Percentiles rank a stretch among this genome's conserved stretches.
These are phyloP conservation scores for Aspergillus carbonarius DNA, from an alignment of 2,329 filamentous ascomycete species.

Conservation along the genomic window DNA sequence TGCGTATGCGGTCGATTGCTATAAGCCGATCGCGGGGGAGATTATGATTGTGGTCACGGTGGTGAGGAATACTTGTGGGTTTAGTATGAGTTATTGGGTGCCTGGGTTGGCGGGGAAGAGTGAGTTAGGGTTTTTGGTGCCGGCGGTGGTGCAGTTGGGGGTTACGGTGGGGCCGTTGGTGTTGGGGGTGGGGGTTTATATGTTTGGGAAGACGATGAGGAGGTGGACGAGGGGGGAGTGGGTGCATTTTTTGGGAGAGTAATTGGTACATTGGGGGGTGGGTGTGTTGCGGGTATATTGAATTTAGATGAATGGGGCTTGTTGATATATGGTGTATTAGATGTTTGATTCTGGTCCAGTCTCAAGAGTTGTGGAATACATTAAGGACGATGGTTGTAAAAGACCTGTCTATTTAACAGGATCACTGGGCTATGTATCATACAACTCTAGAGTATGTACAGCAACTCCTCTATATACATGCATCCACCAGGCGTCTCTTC, in stretches of 20 bases:
- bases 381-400: too few relatives aligned
- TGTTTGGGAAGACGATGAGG: slow-evolving; percentile 2
- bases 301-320: too few relatives aligned
- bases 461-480: background rate
- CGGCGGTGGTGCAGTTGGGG: slow-evolving; percentile 3
- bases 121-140: background rate
- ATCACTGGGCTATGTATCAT: background rate
- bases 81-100: slow-evolving; percentile 10
- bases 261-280: too few relatives aligned
- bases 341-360: too few relatives aligned
- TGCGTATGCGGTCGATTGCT: slow-evolving; percentile 9
- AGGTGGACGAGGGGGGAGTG: background rate
- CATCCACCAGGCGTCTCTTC: too few relatives aligned
- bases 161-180: slow-evolving; percentile 3
- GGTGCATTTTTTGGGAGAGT: background rate
- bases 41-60: slow-evolving; percentile 7
- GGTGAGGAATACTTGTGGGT: slow-evolving; percentile 7
- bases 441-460: background rate
- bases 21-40: slow-evolving; percentile 5
- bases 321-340: too few relatives aligned
- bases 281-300: too few relatives aligned
- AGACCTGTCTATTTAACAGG: too few relatives aligned
- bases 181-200: background rate
- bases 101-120: background rate
- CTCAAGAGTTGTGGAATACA: too few relatives aligned